Evolutionary conservation across 176 grass and related monocot species (phyloP).

Genomic region (Oryza meyeriana): DNA sequence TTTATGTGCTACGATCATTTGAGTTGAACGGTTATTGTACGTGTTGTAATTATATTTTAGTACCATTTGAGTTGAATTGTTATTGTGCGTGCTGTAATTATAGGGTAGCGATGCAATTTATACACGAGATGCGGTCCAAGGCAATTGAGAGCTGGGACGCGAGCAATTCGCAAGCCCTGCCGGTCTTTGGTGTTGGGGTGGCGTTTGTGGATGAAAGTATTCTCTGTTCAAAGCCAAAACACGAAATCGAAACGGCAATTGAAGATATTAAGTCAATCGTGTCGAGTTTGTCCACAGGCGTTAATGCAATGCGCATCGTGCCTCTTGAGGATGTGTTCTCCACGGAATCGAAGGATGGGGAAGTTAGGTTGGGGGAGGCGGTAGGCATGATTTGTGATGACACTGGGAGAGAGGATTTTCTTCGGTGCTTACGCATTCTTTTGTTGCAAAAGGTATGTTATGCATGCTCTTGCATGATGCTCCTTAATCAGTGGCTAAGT

Average conservation of each 20-base stretch:
- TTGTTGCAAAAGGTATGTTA: constrained; percentile 67
- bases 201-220: constrained; percentile 66
- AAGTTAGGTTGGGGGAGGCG: constrained; percentile 36
- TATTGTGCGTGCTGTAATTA: neutral
- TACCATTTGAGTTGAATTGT: neutral
- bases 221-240: constrained; percentile 1
- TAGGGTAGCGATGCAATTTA: constrained; percentile 82
- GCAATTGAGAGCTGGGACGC: constrained; percentile 74
- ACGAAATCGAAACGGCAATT: constrained; percentile 34
- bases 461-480: neutral
- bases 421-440: constrained; percentile 57
- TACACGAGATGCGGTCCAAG: constrained; percentile 83
- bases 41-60: constrained; percentile 13
- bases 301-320: constrained; percentile 52
- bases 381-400: constrained; percentile 56
- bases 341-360: constrained; percentile 20
- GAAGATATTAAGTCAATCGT: constrained; percentile 52
- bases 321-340: constrained; percentile 56
- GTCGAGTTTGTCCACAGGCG: constrained; percentile 32
- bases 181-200: constrained; percentile 58
- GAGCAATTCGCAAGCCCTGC: constrained; percentile 77
- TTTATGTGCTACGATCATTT: neutral
- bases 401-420: constrained; percentile 83
- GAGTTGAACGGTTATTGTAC: neutral
- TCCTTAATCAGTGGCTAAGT: neutral